Percentiles rank a stretch among this genome's conserved stretches.
Evolutionary conservation across 148 eudicot genomes (phyloP).

Genomic region (Heliamphora exappendiculata): DNA sequence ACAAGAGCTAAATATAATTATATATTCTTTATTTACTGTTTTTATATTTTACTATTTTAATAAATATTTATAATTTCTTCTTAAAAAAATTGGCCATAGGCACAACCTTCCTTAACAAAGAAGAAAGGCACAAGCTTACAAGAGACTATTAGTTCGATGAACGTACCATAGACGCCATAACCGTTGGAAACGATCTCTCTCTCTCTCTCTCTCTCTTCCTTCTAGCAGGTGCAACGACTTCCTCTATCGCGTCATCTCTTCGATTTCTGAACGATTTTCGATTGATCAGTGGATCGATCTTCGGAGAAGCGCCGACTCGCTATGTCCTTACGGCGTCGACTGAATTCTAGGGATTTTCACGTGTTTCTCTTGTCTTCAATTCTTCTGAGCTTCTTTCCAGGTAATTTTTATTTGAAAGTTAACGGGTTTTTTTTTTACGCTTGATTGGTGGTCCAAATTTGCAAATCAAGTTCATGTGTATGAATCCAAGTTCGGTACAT

Average conservation of each 20-base stretch:
- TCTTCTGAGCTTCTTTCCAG: slow-evolving; percentile 41
- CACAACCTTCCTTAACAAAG: too few relatives aligned
- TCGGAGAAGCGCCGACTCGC: background rate
- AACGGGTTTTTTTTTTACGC: background rate
- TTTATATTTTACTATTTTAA: too few relatives aligned
- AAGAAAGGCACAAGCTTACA: too few relatives aligned
- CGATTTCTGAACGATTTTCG: background rate
- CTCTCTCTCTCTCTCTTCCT: slow-evolving; percentile 3
- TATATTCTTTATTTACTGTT: too few relatives aligned
- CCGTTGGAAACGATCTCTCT: too few relatives aligned
- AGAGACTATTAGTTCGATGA: too few relatives aligned
- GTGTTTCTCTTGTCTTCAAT: slow-evolving; percentile 10
- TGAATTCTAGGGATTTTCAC: slow-evolving; percentile 19
- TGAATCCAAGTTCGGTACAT: background rate
- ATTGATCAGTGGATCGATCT: slow-evolving; percentile 19
- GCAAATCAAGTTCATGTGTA: background rate
- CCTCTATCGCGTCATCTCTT: background rate
- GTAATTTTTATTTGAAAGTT: slow-evolving; percentile 12
- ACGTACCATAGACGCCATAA: too few relatives aligned
- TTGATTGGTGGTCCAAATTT: background rate
- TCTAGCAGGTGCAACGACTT: background rate
- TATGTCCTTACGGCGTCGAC: slow-evolving; percentile 16
- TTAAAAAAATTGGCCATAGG: too few relatives aligned
- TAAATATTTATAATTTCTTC: too few relatives aligned
- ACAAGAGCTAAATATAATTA: too few relatives aligned